These are phyloP conservation scores for Nigrospora osmanthi DNA, from an alignment of 2,329 filamentous ascomycete genomes.

Conservation along the genomic window DNA sequence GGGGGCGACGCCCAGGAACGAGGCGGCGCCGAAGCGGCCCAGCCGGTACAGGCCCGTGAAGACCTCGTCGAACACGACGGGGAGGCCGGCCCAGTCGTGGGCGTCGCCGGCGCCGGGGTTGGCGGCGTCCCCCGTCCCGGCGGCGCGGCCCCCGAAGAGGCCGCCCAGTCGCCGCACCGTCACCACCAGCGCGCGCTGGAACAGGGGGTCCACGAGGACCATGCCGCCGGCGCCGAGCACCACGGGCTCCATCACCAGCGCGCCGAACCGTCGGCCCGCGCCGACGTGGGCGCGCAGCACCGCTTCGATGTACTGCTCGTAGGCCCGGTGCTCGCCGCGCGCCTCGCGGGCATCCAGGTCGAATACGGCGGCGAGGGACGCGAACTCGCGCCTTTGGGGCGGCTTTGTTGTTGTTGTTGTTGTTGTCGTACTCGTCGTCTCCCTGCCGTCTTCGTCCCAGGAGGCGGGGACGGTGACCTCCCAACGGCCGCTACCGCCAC, in stretches of 20 bases:
- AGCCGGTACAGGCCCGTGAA: conserved; percentile 82
- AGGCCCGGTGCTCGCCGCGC: conserved; percentile 38
- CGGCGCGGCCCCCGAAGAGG: conserved; percentile 38
- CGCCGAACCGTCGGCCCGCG: conserved; percentile 62
- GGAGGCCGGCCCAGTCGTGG: conserved; percentile 61
- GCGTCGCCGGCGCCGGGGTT: conserved; percentile 4
- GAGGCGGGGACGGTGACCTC: conserved; percentile 43
- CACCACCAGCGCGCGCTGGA: conserved; percentile 64
- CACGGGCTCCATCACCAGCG: conserved; percentile 72
- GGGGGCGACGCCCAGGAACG: conserved; percentile 59
- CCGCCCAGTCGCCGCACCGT: conserved; percentile 53
- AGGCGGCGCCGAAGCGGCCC: conserved; percentile 61
- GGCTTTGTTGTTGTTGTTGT: conserved; percentile 31
- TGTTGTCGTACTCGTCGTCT: conserved; percentile 20
- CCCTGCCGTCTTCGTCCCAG: conserved; percentile 7
- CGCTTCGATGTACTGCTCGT: conserved; percentile 50
- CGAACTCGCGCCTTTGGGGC: conserved; percentile 36
- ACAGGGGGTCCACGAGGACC: conserved; percentile 76
- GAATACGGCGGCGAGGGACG: conserved; percentile 49
- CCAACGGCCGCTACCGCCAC: conserved; percentile 53
- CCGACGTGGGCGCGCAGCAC: conserved; percentile 43
- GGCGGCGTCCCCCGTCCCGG: background rate
- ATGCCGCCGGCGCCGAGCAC: conserved; percentile 79
- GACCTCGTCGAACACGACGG: conserved; percentile 78
- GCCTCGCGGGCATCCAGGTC: conserved; percentile 41